Evolutionary conservation across 345 rosid species (phyloP).

Genomic region (Carallia brachiata): DNA sequence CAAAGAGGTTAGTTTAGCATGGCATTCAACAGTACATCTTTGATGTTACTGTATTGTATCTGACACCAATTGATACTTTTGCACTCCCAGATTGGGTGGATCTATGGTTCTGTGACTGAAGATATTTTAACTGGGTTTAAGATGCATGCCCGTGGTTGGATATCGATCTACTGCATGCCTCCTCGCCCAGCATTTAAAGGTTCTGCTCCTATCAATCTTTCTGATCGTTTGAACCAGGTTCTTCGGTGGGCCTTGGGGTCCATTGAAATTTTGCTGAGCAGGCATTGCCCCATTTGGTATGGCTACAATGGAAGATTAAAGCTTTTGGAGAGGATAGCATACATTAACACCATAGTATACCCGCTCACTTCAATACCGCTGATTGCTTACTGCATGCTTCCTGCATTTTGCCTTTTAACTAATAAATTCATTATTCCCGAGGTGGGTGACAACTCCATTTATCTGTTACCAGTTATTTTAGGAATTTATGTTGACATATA

Average conservation of each 20-base stretch:
- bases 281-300: constrained; percentile 99
- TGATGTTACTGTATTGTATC: neutral
- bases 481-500: neutral
- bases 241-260: constrained; percentile 99
- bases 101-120: constrained; percentile 98
- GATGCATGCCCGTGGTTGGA: constrained; percentile 99
- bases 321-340: constrained; percentile 88
- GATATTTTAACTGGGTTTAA: constrained; percentile 99
- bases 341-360: constrained; percentile 93
- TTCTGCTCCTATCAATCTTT: constrained; percentile 99
- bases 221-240: constrained; percentile 98
- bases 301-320: constrained; percentile 80
- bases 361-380: constrained; percentile 93
- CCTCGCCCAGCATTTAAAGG: constrained; percentile 99
- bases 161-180: constrained; percentile 95
- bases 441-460: constrained; percentile 39
- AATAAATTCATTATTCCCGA: constrained; percentile 93
- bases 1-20: constrained; percentile 64
- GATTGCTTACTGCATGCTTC: constrained; percentile 87
- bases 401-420: constrained; percentile 95
- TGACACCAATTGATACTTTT: constrained; percentile 2
- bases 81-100: constrained; percentile 84
- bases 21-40: neutral
- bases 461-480: neutral
- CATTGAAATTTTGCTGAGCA: constrained; percentile 88